These are phyloP conservation scores for Colletotrichum plurivorum DNA, from an alignment of 2,329 filamentous ascomycete species.

Conservation along the genomic window DNA sequence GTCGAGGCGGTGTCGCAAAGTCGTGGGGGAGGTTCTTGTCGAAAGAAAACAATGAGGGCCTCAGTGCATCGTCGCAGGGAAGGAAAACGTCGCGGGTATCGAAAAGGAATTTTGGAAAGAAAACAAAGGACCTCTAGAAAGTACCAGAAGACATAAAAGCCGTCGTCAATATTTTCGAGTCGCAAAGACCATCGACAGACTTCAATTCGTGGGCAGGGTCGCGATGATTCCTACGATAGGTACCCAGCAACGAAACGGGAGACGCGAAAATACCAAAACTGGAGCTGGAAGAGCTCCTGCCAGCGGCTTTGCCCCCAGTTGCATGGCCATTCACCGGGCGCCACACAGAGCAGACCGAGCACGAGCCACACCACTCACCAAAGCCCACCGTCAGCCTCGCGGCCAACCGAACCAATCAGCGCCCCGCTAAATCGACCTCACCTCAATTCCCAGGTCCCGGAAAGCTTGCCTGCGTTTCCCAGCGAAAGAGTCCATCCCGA, in stretches of 20 bases:
- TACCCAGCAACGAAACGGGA: constrained; percentile 34
- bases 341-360: constrained; percentile 38
- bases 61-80: constrained; percentile 30
- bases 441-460: constrained; percentile 49
- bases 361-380: background rate
- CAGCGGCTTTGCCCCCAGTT: background rate
- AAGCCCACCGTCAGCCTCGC: constrained; percentile 48
- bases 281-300: constrained; percentile 22
- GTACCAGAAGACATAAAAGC: background rate
- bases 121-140: background rate
- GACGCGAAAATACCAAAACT: constrained; percentile 43
- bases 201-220: too few relatives aligned
- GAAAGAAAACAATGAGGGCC: constrained; percentile 22
- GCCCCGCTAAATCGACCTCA: constrained; percentile 56
- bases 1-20: constrained; percentile 18
- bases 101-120: background rate
- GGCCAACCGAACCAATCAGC: constrained; percentile 53
- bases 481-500: constrained; percentile 38
- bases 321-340: constrained; percentile 30
- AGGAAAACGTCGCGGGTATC: constrained; percentile 23
- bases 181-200: background rate
- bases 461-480: constrained; percentile 32
- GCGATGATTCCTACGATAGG: too few relatives aligned
- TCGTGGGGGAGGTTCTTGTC: background rate
- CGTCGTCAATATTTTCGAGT: too few relatives aligned